phyloP scores from a whole-genome alignment of 1,284 basidiomycete genomes.

The Ustilago shanxiensis region DNA sequence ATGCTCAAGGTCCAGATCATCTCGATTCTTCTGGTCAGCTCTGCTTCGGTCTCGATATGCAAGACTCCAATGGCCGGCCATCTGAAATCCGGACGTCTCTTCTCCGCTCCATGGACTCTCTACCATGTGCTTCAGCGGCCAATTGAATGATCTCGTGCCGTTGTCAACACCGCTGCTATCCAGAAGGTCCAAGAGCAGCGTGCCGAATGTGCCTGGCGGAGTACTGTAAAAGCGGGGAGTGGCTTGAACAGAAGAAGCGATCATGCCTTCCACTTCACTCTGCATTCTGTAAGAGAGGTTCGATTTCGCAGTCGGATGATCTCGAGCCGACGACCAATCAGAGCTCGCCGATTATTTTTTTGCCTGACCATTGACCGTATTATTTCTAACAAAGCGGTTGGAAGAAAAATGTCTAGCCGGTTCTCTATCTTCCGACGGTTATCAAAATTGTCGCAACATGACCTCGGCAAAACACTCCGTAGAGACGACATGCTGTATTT shows the following conservation, averaged over 20 bases:
- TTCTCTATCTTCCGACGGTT: constrained; percentile 6
- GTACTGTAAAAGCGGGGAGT: not conserved
- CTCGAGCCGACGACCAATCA: constrained; percentile 36
- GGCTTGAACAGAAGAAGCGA: constrained; percentile 6
- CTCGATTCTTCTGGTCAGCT: not conserved
- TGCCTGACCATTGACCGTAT: not conserved
- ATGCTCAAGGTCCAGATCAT: not conserved
- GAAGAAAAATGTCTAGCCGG: constrained; percentile 3
- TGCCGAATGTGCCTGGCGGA: not conserved
- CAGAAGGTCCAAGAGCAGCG: not conserved
- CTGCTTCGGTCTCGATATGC: not conserved
- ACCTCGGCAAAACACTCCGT: constrained; percentile 1
- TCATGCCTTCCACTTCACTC: not conserved
- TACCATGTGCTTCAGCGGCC: not conserved
- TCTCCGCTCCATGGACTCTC: constrained; percentile 1
- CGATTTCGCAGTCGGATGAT: constrained; percentile 21
- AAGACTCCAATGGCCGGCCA: not conserved
- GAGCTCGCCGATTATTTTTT: constrained; percentile 18
- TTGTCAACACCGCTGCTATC: not conserved
- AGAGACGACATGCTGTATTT: not conserved
- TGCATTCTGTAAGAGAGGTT: not conserved
- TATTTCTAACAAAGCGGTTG: too few relatives aligned
- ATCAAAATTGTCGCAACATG: not conserved
- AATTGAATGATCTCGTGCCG: not conserved
- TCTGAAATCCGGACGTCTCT: not conserved